A percentile compares a stretch with the other conserved stretches of the same genome.
phyloP scores from a whole-genome alignment of 495 filamentous ascomycete genomes.

The Aspergillus haitiensis region DNA sequence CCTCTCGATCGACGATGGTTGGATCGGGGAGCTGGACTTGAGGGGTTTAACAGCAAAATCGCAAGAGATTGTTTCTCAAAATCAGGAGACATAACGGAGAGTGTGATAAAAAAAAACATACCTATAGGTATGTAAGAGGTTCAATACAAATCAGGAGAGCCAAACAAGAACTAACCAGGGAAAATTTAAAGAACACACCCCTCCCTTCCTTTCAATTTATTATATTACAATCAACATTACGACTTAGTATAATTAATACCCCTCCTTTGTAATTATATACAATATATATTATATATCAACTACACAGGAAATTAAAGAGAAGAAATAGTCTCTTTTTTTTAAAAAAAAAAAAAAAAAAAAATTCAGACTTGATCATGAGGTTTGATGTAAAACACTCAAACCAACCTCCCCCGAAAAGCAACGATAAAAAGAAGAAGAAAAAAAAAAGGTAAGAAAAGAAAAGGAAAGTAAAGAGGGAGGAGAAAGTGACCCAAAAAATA shows the following conservation, averaged over 20 bases:
- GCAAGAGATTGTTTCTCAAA: not conserved
- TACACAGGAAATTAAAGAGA: not conserved
- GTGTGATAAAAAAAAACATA: no score
- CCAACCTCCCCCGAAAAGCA: not conserved
- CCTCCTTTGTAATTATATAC: no score
- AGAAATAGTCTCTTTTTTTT: not conserved
- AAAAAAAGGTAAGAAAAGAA: not conserved
- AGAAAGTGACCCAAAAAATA: not conserved
- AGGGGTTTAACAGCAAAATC: not conserved
- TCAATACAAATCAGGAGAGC: no score
- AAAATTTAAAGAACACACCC: no score
- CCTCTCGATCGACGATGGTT: conserved; percentile 2
- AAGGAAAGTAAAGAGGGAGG: no score
- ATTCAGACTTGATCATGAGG: not conserved
- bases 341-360: not conserved
- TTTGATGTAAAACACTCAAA: not conserved
- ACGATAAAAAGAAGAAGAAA: not conserved
- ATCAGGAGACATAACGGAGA: no score
- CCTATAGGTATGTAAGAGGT: no score
- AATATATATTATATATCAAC: no score
- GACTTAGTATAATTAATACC: no score
- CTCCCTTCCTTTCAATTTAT: no score
- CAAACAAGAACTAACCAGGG: no score
- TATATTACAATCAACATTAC: no score
- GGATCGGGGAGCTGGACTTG: conserved; percentile 1